Conservation (phyloP, 805 yeast species). For the Ogataea salicorniae region DNA sequence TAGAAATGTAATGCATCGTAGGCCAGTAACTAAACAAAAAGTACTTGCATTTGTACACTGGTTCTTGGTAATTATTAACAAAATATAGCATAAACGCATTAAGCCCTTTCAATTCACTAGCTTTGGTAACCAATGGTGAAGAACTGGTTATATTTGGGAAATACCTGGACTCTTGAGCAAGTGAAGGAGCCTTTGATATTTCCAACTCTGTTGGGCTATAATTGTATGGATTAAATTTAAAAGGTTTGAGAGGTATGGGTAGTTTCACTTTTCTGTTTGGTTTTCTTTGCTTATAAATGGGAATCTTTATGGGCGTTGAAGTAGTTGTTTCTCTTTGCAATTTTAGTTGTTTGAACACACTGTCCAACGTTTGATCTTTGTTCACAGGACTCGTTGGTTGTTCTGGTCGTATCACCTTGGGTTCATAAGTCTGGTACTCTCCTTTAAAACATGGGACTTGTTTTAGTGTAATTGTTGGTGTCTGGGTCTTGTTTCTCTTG, state of each 20-base stretch:
- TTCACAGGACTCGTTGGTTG: too few relatives aligned
- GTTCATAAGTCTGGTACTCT: too few relatives aligned
- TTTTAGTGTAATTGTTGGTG: too few relatives aligned
- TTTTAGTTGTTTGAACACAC: too few relatives aligned
- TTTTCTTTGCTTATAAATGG: neutral
- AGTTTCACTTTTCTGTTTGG: neutral
- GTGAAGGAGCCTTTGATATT: conserved; percentile 9
- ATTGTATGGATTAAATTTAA: conserved; percentile 6
- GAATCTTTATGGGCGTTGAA: neutral
- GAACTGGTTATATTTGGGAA: conserved; percentile 6
- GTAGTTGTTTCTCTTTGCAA: too few relatives aligned
- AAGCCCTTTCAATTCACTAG: conserved; percentile 20
- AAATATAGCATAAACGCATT: conserved; percentile 3
- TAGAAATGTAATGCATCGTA: conserved; percentile 17
- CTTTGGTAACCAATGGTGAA: conserved; percentile 10
- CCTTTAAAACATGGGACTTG: too few relatives aligned
- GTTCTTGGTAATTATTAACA: conserved; percentile 5
- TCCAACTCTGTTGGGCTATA: conserved; percentile 7
- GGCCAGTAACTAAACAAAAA: conserved; percentile 22
- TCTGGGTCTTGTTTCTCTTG: too few relatives aligned
- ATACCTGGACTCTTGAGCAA: conserved; percentile 12
- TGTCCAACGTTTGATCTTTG: too few relatives aligned
- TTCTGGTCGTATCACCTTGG: too few relatives aligned
- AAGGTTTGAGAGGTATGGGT: neutral
- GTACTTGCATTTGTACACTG: conserved; percentile 17